phyloP scores from a whole-genome alignment of 2,329 filamentous ascomycete genomes.

The Rutstroemia sp. region DNA sequence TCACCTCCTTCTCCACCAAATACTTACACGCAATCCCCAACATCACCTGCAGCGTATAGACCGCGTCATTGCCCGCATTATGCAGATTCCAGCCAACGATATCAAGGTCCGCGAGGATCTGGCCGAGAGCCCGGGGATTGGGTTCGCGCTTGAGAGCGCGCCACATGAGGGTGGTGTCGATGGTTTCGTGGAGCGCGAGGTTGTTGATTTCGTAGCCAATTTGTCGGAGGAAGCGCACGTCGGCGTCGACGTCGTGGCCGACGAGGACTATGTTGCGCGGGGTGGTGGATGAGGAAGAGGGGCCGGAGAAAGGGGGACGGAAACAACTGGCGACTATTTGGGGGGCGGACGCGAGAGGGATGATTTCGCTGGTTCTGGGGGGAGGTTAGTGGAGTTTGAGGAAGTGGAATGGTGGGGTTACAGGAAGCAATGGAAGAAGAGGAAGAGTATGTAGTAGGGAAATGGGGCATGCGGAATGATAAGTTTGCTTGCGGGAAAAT shows the following conservation, averaged over 20 bases:
- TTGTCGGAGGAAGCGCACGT: conserved; percentile 59
- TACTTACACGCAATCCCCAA: conserved; percentile 48
- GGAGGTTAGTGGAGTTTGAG: not conserved
- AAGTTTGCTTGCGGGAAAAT: not conserved
- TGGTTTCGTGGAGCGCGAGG: conserved; percentile 48
- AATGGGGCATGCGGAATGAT: too few relatives aligned
- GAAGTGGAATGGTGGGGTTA: not conserved
- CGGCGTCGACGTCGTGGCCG: conserved; percentile 63
- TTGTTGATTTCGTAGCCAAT: conserved; percentile 56
- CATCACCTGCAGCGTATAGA: conserved; percentile 70
- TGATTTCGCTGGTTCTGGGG: conserved; percentile 44
- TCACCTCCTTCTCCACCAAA: conserved; percentile 16
- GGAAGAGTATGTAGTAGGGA: not conserved
- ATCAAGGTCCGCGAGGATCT: conserved; percentile 56
- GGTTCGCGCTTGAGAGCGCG: conserved; percentile 49
- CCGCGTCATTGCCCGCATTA: conserved; percentile 82
- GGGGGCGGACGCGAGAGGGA: conserved; percentile 39
- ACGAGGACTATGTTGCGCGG: conserved; percentile 63
- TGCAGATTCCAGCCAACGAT: conserved; percentile 63
- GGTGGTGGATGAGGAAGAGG: not conserved
- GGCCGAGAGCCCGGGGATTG: conserved; percentile 48
- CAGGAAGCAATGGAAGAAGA: not conserved
- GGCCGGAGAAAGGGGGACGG: conserved; percentile 43
- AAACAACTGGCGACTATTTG: conserved; percentile 46
- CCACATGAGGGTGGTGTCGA: conserved; percentile 71